phyloP scores from a whole-genome alignment of 345 rosid species.

The Angophora floribunda region DNA sequence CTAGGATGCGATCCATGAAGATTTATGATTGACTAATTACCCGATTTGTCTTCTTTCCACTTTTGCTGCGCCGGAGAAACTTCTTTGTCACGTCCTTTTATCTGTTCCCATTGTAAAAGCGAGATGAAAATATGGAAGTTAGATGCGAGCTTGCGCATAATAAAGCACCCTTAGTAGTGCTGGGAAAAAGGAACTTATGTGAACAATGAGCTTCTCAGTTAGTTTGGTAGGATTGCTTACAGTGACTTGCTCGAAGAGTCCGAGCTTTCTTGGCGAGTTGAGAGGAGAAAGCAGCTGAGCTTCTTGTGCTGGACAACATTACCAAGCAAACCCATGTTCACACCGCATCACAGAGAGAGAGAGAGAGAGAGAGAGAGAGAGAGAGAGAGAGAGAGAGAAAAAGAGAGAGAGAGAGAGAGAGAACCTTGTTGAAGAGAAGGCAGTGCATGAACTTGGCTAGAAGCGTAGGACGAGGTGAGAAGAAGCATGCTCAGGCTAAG shows the following conservation, averaged over 20 bases:
- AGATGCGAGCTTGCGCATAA: neutral
- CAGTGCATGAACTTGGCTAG: neutral
- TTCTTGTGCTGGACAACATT: neutral
- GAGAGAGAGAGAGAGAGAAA: neutral
- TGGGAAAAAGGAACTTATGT: neutral
- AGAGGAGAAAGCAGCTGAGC: neutral
- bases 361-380: neutral
- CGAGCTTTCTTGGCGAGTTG: conserved; percentile 33
- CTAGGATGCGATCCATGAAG: neutral
- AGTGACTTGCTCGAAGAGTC: conserved; percentile 8
- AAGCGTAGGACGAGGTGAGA: neutral
- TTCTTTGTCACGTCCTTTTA: neutral
- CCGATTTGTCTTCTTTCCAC: neutral
- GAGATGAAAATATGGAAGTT: neutral
- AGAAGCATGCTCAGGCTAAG: neutral
- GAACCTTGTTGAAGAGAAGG: neutral
- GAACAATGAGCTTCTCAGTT: neutral
- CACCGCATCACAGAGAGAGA: neutral
- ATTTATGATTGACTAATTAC: neutral
- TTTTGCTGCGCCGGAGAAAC: neutral
- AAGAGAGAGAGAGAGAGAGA: neutral
- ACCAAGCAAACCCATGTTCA: neutral
- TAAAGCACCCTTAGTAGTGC: neutral
- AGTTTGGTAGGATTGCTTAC: neutral
- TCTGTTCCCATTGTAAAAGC: neutral